These are phyloP conservation scores for Talaromyces albobiverticillius DNA, from an alignment of 2,329 filamentous ascomycete genomes.

Conservation along the genomic window DNA sequence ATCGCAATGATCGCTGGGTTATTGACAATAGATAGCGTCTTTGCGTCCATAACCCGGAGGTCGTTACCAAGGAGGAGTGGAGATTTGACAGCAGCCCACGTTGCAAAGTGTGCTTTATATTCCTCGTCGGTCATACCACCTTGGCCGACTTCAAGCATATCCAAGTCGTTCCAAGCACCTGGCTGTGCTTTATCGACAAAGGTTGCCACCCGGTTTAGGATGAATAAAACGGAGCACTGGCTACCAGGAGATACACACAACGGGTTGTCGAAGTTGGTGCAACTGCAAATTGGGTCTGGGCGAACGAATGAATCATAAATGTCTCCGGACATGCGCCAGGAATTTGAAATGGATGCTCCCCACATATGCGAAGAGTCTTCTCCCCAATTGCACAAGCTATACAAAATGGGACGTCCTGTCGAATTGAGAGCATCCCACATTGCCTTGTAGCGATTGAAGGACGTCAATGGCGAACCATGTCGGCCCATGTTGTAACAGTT, in stretches of 20 bases:
- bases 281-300: constrained; percentile 5
- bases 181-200: background rate
- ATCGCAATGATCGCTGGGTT: constrained; percentile 15
- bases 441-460: constrained; percentile 38
- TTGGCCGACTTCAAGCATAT: constrained; percentile 15
- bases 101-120: background rate
- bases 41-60: constrained; percentile 4
- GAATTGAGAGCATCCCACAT: constrained; percentile 49
- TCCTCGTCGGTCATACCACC: constrained; percentile 12
- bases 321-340: constrained; percentile 40
- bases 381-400: constrained; percentile 51
- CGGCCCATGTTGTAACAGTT: constrained; percentile 32
- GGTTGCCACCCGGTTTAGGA: background rate
- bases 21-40: constrained; percentile 3
- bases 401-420: constrained; percentile 45
- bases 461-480: constrained; percentile 19
- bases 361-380: constrained; percentile 30
- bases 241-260: background rate
- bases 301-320: constrained; percentile 23
- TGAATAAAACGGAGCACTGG: background rate
- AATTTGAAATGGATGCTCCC: constrained; percentile 33
- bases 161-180: constrained; percentile 14
- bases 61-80: constrained; percentile 13
- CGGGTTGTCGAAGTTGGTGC: background rate
- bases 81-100: constrained; percentile 9